These are phyloP conservation scores for Hymenoscyphus occultus DNA, from an alignment of 2,329 filamentous ascomycete species.

Conservation along the genomic window DNA sequence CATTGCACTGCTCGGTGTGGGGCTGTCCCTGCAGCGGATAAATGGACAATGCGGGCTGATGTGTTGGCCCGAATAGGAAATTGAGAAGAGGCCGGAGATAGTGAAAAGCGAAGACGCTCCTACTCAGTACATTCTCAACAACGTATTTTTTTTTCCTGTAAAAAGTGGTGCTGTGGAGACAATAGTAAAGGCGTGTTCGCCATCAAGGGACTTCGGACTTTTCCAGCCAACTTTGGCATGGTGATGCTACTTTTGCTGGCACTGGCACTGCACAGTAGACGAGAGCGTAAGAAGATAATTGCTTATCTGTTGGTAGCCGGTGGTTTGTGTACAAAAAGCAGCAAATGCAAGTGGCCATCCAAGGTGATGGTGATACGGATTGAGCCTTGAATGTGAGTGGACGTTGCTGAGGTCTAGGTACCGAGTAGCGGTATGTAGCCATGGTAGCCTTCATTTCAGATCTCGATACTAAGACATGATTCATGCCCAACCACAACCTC, in stretches of 20 bases:
- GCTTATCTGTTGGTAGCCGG: background rate
- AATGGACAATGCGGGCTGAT: conserved; percentile 3
- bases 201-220: background rate
- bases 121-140: no score
- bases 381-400: no score
- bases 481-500: no score
- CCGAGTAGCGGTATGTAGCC: no score
- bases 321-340: background rate
- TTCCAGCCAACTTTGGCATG: background rate
- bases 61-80: background rate
- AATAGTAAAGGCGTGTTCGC: background rate
- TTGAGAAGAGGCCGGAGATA: background rate
- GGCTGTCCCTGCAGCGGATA: conserved; percentile 15
- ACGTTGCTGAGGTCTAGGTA: no score
- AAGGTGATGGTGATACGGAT: background rate
- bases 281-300: background rate
- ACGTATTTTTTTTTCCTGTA: no score
- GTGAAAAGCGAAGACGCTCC: no score
- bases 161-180: no score
- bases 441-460: no score
- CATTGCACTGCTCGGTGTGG: background rate
- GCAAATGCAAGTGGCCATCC: background rate
- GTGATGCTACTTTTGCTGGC: background rate
- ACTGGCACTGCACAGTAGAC: background rate
- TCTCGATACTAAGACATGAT: no score